phyloP scores from a whole-genome alignment of 148 eudicot species.

The Diospyros kaki region DNA sequence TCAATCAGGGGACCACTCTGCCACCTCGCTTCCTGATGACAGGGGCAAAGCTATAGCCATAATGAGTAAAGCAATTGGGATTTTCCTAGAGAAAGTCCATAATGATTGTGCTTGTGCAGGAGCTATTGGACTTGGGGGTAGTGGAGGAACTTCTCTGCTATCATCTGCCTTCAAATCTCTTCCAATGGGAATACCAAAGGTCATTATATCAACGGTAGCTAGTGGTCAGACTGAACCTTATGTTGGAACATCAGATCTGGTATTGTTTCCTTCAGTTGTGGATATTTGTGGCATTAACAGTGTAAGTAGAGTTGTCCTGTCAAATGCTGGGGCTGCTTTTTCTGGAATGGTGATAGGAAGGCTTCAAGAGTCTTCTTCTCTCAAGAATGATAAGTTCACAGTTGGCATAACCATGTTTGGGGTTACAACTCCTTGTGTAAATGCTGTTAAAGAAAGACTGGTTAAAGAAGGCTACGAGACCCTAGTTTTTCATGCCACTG shows the following conservation, averaged over 20 bases:
- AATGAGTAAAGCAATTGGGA: slow-evolving; percentile 65
- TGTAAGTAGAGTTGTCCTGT: slow-evolving; percentile 64
- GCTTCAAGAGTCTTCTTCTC: slow-evolving; percentile 24
- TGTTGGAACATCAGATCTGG: slow-evolving; percentile 85
- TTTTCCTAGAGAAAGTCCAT: slow-evolving; percentile 53
- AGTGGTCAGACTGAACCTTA: slow-evolving; percentile 90
- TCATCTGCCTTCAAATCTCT: slow-evolving; percentile 76
- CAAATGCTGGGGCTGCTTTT: slow-evolving; percentile 96
- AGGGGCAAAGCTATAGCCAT: slow-evolving; percentile 65
- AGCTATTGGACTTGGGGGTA: slow-evolving; percentile 89
- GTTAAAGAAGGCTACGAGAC: slow-evolving; percentile 80
- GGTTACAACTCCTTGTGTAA: slow-evolving; percentile 90
- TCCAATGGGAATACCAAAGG: slow-evolving; percentile 80
- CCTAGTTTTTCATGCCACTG: slow-evolving; percentile 95
- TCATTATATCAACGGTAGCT: slow-evolving; percentile 87
- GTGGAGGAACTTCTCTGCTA: slow-evolving; percentile 88
- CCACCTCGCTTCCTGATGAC: slow-evolving; percentile 60
- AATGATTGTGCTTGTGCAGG: slow-evolving; percentile 56
- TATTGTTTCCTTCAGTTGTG: slow-evolving; percentile 89
- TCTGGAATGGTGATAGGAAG: slow-evolving; percentile 82
- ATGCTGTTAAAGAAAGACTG: slow-evolving; percentile 70
- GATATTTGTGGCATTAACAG: slow-evolving; percentile 93
- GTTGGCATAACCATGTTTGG: slow-evolving; percentile 97
- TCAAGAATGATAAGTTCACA: slow-evolving; percentile 44
- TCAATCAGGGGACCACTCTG: slow-evolving; percentile 32